A percentile compares a stretch with the other conserved stretches of the same genome.
These are phyloP conservation scores for Pythium sp. DNA, from an alignment of 352 stramenopile genomes.

Conservation along the genomic window DNA sequence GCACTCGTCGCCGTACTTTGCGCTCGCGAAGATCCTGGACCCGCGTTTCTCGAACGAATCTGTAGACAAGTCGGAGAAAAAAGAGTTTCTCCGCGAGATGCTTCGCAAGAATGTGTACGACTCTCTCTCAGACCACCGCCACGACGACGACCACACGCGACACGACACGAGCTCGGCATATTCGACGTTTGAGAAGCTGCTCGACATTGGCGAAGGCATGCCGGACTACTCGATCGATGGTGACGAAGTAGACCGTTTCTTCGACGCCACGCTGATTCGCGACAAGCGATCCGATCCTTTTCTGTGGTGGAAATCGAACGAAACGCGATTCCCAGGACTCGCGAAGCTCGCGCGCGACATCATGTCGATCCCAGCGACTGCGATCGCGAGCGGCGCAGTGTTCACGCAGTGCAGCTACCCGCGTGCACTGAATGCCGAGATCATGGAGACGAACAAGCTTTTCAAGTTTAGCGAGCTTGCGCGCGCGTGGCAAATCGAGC, in stretches of 20 bases:
- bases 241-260: slow-evolving; percentile 81
- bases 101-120: slow-evolving; percentile 74
- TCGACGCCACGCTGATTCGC: slow-evolving; percentile 73
- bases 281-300: slow-evolving; percentile 81
- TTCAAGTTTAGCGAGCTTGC: slow-evolving; percentile 77
- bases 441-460: slow-evolving; percentile 63
- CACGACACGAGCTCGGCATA: slow-evolving; percentile 69
- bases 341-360: slow-evolving; percentile 76
- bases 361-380: slow-evolving; percentile 68
- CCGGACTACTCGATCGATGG: slow-evolving; percentile 75
- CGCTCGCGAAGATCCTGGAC: slow-evolving; percentile 73
- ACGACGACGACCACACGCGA: slow-evolving; percentile 42
- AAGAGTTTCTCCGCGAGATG: slow-evolving; percentile 74
- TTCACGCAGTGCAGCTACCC: slow-evolving; percentile 70
- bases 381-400: slow-evolving; percentile 61
- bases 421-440: slow-evolving; percentile 50
- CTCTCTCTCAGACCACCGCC: slow-evolving; percentile 44
- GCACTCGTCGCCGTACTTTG: slow-evolving; percentile 67
- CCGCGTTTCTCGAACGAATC: slow-evolving; percentile 80
- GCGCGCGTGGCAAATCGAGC: slow-evolving; percentile 76
- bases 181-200: slow-evolving; percentile 76
- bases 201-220: slow-evolving; percentile 80
- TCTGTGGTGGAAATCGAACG: slow-evolving; percentile 83
- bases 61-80: slow-evolving; percentile 70
- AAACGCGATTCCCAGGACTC: slow-evolving; percentile 67